Conservation (phyloP, 129 eudicot genomes). For the Centella asiatica region DNA sequence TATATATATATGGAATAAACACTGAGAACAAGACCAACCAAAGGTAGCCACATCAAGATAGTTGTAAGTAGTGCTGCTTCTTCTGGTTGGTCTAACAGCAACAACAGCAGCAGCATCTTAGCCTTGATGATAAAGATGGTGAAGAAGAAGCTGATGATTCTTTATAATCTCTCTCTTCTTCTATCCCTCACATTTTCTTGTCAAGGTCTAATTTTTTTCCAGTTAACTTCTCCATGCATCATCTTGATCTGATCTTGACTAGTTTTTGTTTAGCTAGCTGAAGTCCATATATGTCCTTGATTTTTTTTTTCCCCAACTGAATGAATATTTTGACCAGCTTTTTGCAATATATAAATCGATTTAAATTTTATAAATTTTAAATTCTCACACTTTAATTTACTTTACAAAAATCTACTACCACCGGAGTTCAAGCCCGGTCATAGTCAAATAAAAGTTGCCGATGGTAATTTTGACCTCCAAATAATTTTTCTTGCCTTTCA, state of each 20-base stretch:
- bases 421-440: too few species aligned
- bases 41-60: slow-evolving; percentile 31
- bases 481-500: too few species aligned
- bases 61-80: neutral
- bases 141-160: slow-evolving; percentile 17
- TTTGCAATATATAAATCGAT: too few species aligned
- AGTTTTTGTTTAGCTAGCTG: neutral
- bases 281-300: too few species aligned
- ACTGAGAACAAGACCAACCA: slow-evolving; percentile 50
- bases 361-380: too few species aligned
- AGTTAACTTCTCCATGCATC: neutral
- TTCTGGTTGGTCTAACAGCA: neutral
- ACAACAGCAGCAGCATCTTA: slow-evolving; percentile 6
- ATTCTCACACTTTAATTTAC: too few species aligned
- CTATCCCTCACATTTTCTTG: slow-evolving; percentile 16
- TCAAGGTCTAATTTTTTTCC: slow-evolving; percentile 40
- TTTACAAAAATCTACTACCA: too few species aligned
- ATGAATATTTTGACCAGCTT: too few species aligned
- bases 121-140: slow-evolving; percentile 24
- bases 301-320: too few species aligned
- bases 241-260: neutral
- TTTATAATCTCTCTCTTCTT: slow-evolving; percentile 1
- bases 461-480: too few species aligned
- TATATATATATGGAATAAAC: slow-evolving; percentile 22
- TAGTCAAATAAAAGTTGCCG: too few species aligned